phyloP scores from a whole-genome alignment of 495 filamentous ascomycete genomes.

The Cercophora sp. region DNA sequence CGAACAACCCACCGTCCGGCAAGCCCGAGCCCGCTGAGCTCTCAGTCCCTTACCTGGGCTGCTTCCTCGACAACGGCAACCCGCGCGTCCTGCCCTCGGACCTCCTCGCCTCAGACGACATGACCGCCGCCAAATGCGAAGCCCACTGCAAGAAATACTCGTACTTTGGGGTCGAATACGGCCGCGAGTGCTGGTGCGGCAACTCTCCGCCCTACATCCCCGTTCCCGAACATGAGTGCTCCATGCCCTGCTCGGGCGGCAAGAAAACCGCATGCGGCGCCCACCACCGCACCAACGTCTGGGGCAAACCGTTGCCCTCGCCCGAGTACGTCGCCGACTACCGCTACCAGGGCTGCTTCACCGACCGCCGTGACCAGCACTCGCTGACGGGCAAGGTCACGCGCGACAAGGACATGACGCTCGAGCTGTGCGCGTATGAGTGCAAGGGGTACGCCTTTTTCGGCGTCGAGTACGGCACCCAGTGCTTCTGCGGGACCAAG shows the following conservation, averaged over 20 bases:
- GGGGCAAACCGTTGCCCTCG: slow-evolving; percentile 3
- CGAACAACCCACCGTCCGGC: too few species aligned
- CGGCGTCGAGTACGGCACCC: slow-evolving; percentile 10
- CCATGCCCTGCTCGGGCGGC: slow-evolving; percentile 45
- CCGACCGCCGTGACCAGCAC: not conserved
- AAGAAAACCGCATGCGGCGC: slow-evolving; percentile 40
- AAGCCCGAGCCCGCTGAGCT: too few species aligned
- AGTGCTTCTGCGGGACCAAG: slow-evolving; percentile 11
- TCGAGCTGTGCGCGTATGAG: slow-evolving; percentile 26
- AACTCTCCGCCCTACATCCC: slow-evolving; percentile 27
- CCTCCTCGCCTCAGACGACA: slow-evolving; percentile 34
- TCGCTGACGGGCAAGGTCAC: not conserved
- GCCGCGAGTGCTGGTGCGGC: slow-evolving; percentile 25
- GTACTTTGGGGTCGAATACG: slow-evolving; percentile 24
- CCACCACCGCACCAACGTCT: slow-evolving; percentile 29
- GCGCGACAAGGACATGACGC: slow-evolving; percentile 9
- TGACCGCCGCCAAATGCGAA: slow-evolving; percentile 59
- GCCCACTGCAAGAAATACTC: slow-evolving; percentile 49
- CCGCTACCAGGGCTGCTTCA: slow-evolving; percentile 17
- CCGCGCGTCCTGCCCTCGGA: not conserved
- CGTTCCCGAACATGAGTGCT: slow-evolving; percentile 35
- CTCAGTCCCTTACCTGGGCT: not conserved
- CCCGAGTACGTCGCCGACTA: not conserved
- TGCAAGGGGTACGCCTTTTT: slow-evolving; percentile 12
- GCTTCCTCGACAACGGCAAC: not conserved